Evolutionary conservation across 768 basidiomycete species (phyloP).

Genomic region (Stropharia rugosoannulata): DNA sequence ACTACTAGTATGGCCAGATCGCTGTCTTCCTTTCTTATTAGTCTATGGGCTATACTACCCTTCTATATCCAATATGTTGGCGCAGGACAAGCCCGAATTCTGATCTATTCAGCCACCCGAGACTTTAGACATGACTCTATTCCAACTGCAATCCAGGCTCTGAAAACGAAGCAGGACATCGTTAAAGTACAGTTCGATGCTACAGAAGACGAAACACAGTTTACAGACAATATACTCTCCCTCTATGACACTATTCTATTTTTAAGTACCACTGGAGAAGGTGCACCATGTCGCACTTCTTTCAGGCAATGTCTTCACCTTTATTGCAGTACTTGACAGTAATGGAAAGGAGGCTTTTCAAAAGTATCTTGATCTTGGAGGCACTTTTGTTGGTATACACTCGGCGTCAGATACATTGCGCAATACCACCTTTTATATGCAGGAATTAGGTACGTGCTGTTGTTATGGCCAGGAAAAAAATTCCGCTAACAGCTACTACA

Average conservation of each 20-base stretch:
- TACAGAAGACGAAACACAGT: constrained; percentile 59
- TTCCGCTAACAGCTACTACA: constrained; percentile 16
- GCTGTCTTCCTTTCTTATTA: background rate
- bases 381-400: constrained; percentile 71
- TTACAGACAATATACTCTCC: constrained; percentile 53
- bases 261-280: constrained; percentile 66
- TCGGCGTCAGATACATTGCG: constrained; percentile 60
- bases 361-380: constrained; percentile 63
- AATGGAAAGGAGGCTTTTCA: constrained; percentile 61
- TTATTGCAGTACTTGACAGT: constrained; percentile 53
- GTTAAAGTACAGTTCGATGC: constrained; percentile 58
- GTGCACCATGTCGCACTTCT: constrained; percentile 31
- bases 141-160: constrained; percentile 60
- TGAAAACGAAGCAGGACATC: constrained; percentile 42
- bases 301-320: background rate
- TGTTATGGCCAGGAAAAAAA: background rate
- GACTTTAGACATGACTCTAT: constrained; percentile 76
- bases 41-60: background rate
- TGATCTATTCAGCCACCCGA: constrained; percentile 62
- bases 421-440: constrained; percentile 55
- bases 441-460: constrained; percentile 48
- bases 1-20: background rate
- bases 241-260: constrained; percentile 70
- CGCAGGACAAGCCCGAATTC: constrained; percentile 35
- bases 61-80: background rate